phyloP scores from a whole-genome alignment of 306 rosid genomes.

The Bauhinia variegata region DNA sequence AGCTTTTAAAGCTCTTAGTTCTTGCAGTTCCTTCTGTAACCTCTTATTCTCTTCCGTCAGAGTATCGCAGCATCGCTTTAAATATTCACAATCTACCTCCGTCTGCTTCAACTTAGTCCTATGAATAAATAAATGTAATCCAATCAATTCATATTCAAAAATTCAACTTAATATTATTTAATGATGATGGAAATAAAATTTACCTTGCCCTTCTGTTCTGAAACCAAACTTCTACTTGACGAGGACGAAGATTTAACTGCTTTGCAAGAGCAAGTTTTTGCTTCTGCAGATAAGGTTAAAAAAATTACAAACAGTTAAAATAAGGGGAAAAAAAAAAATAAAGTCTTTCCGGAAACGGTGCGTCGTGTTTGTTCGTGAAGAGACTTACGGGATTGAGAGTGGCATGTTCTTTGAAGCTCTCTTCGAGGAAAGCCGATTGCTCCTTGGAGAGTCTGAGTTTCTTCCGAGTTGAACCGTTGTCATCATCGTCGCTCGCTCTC shows the following conservation, averaged over 20 bases:
- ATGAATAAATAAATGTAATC: background rate
- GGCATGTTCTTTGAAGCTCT: conserved; percentile 89
- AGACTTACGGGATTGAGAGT: conserved; percentile 87
- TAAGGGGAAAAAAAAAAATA: background rate
- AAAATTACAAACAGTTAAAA: background rate
- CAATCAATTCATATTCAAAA: background rate
- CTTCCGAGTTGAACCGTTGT: conserved; percentile 78
- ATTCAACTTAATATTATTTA: too few species aligned
- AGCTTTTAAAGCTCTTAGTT: conserved; percentile 81
- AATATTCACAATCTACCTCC: conserved; percentile 93
- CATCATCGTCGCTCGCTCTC: conserved; percentile 79
- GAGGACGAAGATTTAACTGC: conserved; percentile 86
- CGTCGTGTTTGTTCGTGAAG: background rate
- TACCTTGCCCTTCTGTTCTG: conserved; percentile 99
- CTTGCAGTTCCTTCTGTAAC: conserved; percentile 90
- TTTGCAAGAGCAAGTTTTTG: conserved; percentile 85
- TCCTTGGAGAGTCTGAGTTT: conserved; percentile 88
- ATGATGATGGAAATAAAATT: background rate
- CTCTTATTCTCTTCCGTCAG: conserved; percentile 91
- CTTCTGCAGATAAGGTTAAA: conserved; percentile 50
- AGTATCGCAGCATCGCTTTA: conserved; percentile 88
- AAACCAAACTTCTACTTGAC: conserved; percentile 99
- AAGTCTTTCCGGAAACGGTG: background rate
- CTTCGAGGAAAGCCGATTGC: conserved; percentile 92
- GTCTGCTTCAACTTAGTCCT: conserved; percentile 99